Evolutionary conservation across 495 filamentous ascomycete genomes (phyloP).

Genomic region (Schizothecium vesticola): DNA sequence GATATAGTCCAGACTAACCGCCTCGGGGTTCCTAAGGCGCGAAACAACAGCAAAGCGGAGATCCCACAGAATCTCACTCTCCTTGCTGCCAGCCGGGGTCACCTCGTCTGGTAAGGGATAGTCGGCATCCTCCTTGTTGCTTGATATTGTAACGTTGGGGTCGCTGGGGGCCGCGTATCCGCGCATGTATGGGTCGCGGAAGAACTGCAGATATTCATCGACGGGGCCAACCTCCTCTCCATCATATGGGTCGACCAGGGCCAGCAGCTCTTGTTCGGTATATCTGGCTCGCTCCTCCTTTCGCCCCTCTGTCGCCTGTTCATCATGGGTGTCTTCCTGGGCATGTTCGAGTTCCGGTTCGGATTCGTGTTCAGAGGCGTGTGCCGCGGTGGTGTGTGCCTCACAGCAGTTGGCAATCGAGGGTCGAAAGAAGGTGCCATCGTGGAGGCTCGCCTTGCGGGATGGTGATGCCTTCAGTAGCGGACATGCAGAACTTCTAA

Average conservation of each 20-base stretch:
- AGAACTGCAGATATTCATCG: slow-evolving; percentile 41
- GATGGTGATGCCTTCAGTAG: not conserved
- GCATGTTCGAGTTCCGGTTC: not conserved
- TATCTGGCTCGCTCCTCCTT: not conserved
- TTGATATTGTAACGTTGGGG: slow-evolving; percentile 40
- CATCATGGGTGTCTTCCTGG: not conserved
- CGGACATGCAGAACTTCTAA: not conserved
- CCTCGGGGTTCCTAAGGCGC: slow-evolving; percentile 28
- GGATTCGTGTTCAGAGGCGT: not conserved
- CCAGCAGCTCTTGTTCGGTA: slow-evolving; percentile 40
- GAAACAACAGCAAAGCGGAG: slow-evolving; percentile 29
- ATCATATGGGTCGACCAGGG: slow-evolving; percentile 43
- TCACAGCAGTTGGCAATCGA: slow-evolving; percentile 8
- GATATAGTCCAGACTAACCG: slow-evolving; percentile 33
- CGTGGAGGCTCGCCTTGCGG: slow-evolving; percentile 7
- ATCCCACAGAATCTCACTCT: slow-evolving; percentile 23
- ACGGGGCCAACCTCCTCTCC: slow-evolving; percentile 32
- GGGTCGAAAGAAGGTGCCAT: slow-evolving; percentile 16
- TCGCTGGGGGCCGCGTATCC: slow-evolving; percentile 41
- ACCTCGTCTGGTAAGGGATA: slow-evolving; percentile 39
- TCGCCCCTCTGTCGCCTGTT: not conserved
- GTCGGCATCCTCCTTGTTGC: slow-evolving; percentile 38
- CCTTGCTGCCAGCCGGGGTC: slow-evolving; percentile 18
- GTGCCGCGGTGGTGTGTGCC: slow-evolving; percentile 18
- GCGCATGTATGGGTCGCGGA: slow-evolving; percentile 44